A percentile compares a stretch with the other conserved stretches of the same genome.
These are phyloP conservation scores for Juglanconis juglandina DNA, from an alignment of 2,329 filamentous ascomycete species.

Conservation along the genomic window DNA sequence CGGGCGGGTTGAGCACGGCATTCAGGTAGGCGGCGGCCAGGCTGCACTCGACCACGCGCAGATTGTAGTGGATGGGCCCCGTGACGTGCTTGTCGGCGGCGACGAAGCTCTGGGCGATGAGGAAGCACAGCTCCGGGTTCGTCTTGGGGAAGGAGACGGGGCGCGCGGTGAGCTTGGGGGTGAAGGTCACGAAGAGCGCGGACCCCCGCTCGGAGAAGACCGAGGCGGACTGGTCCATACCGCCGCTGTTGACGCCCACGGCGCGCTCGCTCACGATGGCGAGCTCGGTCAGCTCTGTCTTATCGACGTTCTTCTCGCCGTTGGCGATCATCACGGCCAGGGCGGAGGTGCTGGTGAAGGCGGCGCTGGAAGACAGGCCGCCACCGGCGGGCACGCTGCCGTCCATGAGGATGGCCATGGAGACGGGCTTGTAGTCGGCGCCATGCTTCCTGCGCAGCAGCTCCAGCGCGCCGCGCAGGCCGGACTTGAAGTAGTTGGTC, in stretches of 20 bases:
- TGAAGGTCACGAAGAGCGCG: conserved; percentile 87
- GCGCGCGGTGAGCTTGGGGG: conserved; percentile 69
- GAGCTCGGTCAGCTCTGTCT: conserved; percentile 86
- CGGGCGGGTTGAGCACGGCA: conserved; percentile 53
- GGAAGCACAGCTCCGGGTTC: conserved; percentile 78
- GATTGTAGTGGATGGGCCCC: conserved; percentile 90
- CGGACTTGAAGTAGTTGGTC: conserved; percentile 98
- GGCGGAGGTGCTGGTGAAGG: conserved; percentile 86
- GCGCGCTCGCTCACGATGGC: conserved; percentile 92
- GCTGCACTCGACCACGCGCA: conserved; percentile 92
- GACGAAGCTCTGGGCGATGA: conserved; percentile 93
- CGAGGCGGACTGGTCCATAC: conserved; percentile 96
- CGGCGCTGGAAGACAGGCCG: conserved; percentile 88
- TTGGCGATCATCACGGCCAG: conserved; percentile 86
- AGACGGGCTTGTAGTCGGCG: conserved; percentile 60
- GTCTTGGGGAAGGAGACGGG: conserved; percentile 81
- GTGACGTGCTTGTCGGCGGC: conserved; percentile 93
- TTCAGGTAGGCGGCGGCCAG: conserved; percentile 73
- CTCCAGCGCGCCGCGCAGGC: conserved; percentile 75
- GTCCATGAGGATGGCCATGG: conserved; percentile 86
- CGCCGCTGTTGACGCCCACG: conserved; percentile 94
- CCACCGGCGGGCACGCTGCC: conserved; percentile 90
- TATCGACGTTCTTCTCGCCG: conserved; percentile 73
- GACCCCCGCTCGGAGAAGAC: conserved; percentile 86
- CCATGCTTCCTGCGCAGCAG: conserved; percentile 67